These are phyloP conservation scores for Cutaneotrichosporon cutaneum DNA, from an alignment of 1,284 basidiomycete species.

Conservation along the genomic window DNA sequence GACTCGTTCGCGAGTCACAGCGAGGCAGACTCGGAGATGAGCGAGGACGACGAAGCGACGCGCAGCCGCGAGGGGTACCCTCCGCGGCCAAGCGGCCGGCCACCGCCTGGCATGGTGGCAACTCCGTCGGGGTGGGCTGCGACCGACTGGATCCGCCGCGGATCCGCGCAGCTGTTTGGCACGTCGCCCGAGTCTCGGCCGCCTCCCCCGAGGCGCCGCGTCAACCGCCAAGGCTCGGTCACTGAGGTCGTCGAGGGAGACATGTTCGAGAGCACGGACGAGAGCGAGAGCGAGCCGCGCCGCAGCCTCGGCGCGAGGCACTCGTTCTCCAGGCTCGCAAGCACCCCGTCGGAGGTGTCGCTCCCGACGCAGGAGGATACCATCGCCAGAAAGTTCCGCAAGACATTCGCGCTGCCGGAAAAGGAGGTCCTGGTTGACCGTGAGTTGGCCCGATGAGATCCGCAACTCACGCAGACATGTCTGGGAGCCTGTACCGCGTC, in stretches of 20 bases:
- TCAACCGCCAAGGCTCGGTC: slow-evolving; percentile 21
- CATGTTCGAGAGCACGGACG: slow-evolving; percentile 14
- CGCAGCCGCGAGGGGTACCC: slow-evolving; percentile 35
- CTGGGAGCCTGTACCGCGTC: slow-evolving; percentile 80
- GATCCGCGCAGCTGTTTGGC: slow-evolving; percentile 40
- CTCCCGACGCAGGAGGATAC: slow-evolving; percentile 33
- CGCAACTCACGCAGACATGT: slow-evolving; percentile 67
- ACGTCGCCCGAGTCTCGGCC: slow-evolving; percentile 19
- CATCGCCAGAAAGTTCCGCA: slow-evolving; percentile 60
- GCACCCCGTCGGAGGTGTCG: slow-evolving; percentile 6
- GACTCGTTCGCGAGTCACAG: slow-evolving; percentile 11
- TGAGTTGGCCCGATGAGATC: slow-evolving; percentile 55
- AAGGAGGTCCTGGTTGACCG: slow-evolving; percentile 82
- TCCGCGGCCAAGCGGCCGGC: slow-evolving; percentile 36
- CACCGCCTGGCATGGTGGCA: slow-evolving; percentile 35
- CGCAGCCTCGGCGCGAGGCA: slow-evolving; percentile 9
- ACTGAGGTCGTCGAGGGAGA: slow-evolving; percentile 31
- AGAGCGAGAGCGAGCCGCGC: slow-evolving; percentile 15
- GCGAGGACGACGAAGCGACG: slow-evolving; percentile 15
- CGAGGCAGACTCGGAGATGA: slow-evolving; percentile 9
- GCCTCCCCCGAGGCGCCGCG: slow-evolving; percentile 2
- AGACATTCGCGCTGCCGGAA: slow-evolving; percentile 77
- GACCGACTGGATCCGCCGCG: slow-evolving; percentile 43
- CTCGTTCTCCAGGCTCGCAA: neutral
- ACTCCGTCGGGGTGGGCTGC: slow-evolving; percentile 28